Conservation (phyloP, 2,329 filamentous ascomycete genomes). For the Trichophyton verrucosum region DNA sequence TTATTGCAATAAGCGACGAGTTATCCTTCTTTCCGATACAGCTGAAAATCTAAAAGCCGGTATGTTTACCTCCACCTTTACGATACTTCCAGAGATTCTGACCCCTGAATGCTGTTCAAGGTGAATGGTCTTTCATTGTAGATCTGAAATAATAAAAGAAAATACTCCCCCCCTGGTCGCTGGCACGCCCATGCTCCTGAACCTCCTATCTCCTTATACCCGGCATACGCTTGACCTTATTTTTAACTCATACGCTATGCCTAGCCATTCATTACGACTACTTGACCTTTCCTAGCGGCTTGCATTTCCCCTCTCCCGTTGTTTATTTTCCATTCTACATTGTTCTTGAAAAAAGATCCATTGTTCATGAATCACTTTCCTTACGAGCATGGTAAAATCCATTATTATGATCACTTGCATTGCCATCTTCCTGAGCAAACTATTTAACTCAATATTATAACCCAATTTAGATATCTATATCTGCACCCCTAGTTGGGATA, state of each 20-base stretch:
- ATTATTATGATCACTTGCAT: neutral
- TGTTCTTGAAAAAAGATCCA: neutral
- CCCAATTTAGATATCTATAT: neutral
- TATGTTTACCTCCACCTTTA: slow-evolving; percentile 35
- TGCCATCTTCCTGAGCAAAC: neutral
- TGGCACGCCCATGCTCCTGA: neutral
- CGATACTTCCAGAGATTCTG: neutral
- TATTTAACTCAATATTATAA: neutral
- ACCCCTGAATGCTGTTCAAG: slow-evolving; percentile 16
- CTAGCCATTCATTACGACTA: neutral
- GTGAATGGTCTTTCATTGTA: slow-evolving; percentile 36
- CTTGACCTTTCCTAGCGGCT: neutral
- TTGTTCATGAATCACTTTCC: neutral
- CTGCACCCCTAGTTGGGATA: neutral
- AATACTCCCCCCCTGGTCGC: neutral
- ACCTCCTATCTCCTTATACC: neutral
- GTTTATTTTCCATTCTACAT: neutral
- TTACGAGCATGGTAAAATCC: neutral
- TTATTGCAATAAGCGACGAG: slow-evolving; percentile 84
- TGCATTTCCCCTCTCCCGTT: neutral
- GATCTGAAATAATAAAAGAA: slow-evolving; percentile 13
- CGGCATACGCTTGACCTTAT: neutral
- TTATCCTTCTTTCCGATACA: slow-evolving; percentile 84
- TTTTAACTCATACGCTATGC: neutral
- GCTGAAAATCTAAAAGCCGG: slow-evolving; percentile 82